These are phyloP conservation scores for Syzygium malaccense DNA, from an alignment of 441 rosid genomes.

Conservation along the genomic window DNA sequence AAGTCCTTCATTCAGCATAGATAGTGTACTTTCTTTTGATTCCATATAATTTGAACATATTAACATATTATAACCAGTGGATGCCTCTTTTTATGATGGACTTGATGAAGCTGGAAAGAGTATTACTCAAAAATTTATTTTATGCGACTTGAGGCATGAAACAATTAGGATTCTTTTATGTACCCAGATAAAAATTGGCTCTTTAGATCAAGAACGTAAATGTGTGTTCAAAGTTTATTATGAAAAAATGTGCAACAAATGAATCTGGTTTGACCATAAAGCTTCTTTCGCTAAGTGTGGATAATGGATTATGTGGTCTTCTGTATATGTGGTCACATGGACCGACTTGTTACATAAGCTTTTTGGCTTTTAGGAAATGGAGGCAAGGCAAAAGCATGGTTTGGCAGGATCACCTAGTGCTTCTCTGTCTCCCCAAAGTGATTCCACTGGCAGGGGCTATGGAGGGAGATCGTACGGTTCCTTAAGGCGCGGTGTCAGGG, in stretches of 20 bases:
- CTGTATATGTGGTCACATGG: background rate
- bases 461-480: constrained; percentile 55
- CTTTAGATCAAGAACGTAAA: background rate
- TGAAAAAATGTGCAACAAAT: background rate
- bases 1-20: background rate
- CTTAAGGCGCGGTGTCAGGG: constrained; percentile 65
- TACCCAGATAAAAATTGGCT: background rate
- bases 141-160: background rate
- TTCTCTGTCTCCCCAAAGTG: constrained; percentile 57
- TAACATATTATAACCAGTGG: background rate
- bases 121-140: background rate
- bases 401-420: constrained; percentile 52
- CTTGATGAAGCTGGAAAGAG: background rate
- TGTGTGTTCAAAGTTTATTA: background rate
- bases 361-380: constrained; percentile 59
- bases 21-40: background rate
- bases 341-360: constrained; percentile 1
- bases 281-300: background rate
- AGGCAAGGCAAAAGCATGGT: constrained; percentile 62
- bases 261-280: background rate
- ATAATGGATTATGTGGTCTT: background rate
- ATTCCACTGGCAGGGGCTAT: constrained; percentile 40
- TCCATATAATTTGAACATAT: background rate
- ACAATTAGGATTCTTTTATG: background rate
- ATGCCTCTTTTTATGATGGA: background rate